phyloP scores from a whole-genome alignment of 2,329 filamentous ascomycete genomes.

The Pyricularia pennisetigena region DNA sequence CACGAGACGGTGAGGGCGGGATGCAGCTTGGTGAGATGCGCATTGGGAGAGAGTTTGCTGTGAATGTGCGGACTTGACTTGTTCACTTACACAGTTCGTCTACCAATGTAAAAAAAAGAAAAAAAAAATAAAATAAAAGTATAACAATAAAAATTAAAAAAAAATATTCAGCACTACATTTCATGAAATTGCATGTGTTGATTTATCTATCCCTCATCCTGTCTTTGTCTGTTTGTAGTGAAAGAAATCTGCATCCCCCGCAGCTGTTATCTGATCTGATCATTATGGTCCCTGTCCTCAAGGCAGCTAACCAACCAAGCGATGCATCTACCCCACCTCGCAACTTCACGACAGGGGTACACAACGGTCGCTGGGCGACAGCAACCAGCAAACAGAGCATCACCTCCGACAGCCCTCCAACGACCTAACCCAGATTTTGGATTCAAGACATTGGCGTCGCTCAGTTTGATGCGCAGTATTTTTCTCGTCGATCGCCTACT shows the following conservation, averaged over 20 bases:
- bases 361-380: background rate
- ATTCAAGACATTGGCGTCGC: background rate
- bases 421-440: background rate
- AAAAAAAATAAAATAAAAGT: no score
- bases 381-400: background rate
- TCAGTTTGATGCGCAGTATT: background rate
- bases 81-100: no score
- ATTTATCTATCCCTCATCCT: background rate
- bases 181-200: background rate
- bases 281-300: background rate
- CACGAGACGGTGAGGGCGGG: conserved; percentile 83
- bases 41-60: conserved; percentile 81
- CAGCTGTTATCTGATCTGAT: background rate
- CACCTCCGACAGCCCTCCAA: background rate
- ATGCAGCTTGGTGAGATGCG: conserved; percentile 84
- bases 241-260: background rate
- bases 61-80: conserved; percentile 24
- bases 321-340: background rate
- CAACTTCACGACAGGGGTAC: background rate
- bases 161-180: no score
- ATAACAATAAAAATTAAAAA: no score
- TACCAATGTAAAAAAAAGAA: no score
- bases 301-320: no score
- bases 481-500: background rate
- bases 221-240: background rate